phyloP scores from a whole-genome alignment of 169 alveolate genomes.

The Plasmodium inui region DNA sequence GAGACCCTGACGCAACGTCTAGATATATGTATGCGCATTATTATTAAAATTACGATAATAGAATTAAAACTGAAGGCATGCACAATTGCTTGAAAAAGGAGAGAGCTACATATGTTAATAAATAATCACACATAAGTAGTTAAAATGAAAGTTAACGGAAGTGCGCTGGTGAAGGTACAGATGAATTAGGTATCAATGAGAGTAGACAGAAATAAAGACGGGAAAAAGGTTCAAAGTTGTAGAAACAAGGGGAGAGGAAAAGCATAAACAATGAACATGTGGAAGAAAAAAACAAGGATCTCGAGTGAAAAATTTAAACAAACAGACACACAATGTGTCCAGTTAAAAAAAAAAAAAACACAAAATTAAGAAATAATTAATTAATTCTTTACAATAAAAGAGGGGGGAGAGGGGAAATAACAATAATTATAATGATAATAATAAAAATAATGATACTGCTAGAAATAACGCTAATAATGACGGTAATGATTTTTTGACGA shows the following conservation, averaged over 20 bases:
- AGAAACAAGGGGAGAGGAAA: neutral
- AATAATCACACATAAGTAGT: slow-evolving; percentile 7
- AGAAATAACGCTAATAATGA: neutral
- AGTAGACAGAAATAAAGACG: slow-evolving; percentile 8
- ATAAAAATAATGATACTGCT: neutral
- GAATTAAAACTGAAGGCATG: neutral
- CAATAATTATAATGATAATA: neutral
- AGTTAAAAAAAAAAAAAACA: neutral
- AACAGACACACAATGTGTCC: neutral
- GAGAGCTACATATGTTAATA: neutral
- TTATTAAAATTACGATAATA: neutral
- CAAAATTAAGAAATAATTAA: slow-evolving; percentile 12
- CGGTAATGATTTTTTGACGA: neutral
- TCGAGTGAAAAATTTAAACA: slow-evolving; percentile 1
- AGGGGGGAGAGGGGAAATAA: neutral
- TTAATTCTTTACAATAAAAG: slow-evolving; percentile 22
- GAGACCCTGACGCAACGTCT: slow-evolving; percentile 2
- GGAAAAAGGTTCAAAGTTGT: neutral
- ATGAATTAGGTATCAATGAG: neutral
- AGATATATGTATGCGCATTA: neutral
- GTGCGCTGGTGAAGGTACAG: neutral
- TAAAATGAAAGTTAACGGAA: neutral
- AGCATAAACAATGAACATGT: neutral
- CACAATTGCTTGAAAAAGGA: neutral
- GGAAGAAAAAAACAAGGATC: neutral